Base-by-base conservation (phyloP, 345 rosid species). In the Geranium rotundifolium region DNA sequence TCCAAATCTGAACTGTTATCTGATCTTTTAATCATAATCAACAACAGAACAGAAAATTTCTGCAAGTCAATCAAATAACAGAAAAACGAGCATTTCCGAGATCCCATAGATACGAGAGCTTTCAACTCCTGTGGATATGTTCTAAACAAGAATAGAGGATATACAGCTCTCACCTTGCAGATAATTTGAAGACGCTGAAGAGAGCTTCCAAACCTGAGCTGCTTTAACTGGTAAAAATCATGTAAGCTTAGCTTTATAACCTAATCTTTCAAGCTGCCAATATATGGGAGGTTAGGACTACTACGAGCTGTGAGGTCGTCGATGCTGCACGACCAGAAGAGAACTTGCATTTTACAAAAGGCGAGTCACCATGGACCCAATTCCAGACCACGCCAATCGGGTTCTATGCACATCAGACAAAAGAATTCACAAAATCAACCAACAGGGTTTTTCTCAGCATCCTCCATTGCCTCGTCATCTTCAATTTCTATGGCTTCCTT, bases 1-100 rank as follows among this genome's bases (percentile, higher is more conserved):
- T 65, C 54, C n/a, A 15, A 63, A 27, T 73, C 62, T 49, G 58
- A 37, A 54, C 61, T 58, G 19, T 20, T 58, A 72, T 61, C 52
- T 52, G 55, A 63, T 61, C 61, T 65, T 55, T 23, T 62, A 54
- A 39, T 55, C 60, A 49, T 56, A 60, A 39, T 41, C 59, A 72
- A 65, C 19, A 69, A 46, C 68, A 58, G 68, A 62, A 56, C 59
- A 56, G 41, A 4, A 8, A 5, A 34, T 1, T 34, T 34, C 41
- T 34, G 41, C 41, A 34, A 34, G 41, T 34, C 41, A 34, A 23
- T 23, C 41, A 34, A 4, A 34, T 34, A 34, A 34, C 7, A 34
- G 3, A 8, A 34, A 34, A 34, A 34, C 41, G 41, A 34, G 41
- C 41, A 34, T 34, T 8, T 34, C 41, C 52, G 16, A 46, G 16